Conservation (phyloP, 495 filamentous ascomycete genomes). For the Aspergillus homomorphus region DNA sequence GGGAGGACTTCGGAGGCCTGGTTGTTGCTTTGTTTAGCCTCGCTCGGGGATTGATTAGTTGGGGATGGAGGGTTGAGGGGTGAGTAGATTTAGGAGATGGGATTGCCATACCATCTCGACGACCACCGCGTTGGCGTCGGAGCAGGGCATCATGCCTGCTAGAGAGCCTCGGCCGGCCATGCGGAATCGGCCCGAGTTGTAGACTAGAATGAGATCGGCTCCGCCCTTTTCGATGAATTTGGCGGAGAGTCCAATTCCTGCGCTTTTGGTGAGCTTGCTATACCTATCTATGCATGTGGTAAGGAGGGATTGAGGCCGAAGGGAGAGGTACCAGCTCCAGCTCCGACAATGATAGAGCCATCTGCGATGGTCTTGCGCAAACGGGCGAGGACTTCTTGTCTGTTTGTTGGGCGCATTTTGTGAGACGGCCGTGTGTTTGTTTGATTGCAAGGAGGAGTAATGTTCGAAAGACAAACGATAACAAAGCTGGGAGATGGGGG, state of each 20-base stretch:
- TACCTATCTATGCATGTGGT: no score
- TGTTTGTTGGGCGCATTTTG: constrained; percentile 42
- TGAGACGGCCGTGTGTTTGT: background rate
- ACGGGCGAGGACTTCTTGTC: constrained; percentile 52
- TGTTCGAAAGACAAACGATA: background rate
- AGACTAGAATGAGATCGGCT: constrained; percentile 66
- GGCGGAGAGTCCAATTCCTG: constrained; percentile 66
- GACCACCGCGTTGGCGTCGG: constrained; percentile 67
- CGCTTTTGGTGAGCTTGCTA: background rate
- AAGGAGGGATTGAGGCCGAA: no score
- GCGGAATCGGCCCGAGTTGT: constrained; percentile 70
- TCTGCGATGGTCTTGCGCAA: constrained; percentile 51
- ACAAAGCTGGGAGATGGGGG: background rate
- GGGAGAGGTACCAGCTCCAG: constrained; percentile 54
- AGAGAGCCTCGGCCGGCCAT: constrained; percentile 70
- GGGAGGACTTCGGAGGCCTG: constrained; percentile 58
- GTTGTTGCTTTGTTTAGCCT: no score
- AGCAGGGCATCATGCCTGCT: constrained; percentile 71
- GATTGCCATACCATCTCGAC: constrained; percentile 59
- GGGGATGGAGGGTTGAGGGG: background rate
- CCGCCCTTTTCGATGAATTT: constrained; percentile 67
- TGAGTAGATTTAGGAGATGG: background rate
- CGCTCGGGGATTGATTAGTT: constrained; percentile 1
- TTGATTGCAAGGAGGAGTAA: background rate
- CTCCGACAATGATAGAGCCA: constrained; percentile 59